Conservation (phyloP, 192 early-diverging fungal species). For the Obelidium mucronatum region DNA sequence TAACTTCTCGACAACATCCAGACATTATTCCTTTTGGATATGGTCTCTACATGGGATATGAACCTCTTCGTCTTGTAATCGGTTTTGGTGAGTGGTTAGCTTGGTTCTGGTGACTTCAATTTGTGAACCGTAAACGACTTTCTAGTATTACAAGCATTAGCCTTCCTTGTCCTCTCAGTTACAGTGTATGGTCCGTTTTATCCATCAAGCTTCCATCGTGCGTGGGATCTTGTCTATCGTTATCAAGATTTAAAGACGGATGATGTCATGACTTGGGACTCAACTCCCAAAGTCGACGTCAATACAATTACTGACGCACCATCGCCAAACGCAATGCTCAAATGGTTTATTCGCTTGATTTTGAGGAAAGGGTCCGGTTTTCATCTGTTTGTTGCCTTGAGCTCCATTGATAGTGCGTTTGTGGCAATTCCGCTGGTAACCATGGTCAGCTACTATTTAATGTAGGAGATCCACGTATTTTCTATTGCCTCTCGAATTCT, state of each 20-base stretch:
- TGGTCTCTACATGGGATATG: slow-evolving; percentile 11
- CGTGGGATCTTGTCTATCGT: slow-evolving; percentile 25
- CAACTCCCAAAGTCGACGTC: neutral
- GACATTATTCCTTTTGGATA: slow-evolving; percentile 20
- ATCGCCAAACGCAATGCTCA: neutral
- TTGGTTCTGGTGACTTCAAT: no score
- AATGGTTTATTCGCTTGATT: slow-evolving; percentile 8
- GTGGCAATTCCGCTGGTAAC: slow-evolving; percentile 5
- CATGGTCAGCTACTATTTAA: neutral
- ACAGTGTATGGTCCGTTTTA: slow-evolving; percentile 20
- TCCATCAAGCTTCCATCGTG: slow-evolving; percentile 1
- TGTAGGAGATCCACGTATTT: no score
- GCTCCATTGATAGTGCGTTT: neutral
- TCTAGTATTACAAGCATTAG: neutral
- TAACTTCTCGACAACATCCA: neutral
- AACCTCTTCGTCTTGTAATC: slow-evolving; percentile 1
- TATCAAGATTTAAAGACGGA: slow-evolving; percentile 11
- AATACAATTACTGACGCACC: neutral
- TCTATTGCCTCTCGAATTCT: no score
- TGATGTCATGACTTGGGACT: slow-evolving; percentile 5
- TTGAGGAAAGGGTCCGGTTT: slow-evolving; percentile 14
- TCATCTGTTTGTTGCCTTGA: slow-evolving; percentile 5
- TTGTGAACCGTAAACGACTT: neutral
- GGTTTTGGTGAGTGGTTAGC: slow-evolving; percentile 18
- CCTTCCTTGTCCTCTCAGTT: neutral